Evolutionary conservation across 768 basidiomycete genomes (phyloP).

Genomic region (Crassisporium funariophilum): DNA sequence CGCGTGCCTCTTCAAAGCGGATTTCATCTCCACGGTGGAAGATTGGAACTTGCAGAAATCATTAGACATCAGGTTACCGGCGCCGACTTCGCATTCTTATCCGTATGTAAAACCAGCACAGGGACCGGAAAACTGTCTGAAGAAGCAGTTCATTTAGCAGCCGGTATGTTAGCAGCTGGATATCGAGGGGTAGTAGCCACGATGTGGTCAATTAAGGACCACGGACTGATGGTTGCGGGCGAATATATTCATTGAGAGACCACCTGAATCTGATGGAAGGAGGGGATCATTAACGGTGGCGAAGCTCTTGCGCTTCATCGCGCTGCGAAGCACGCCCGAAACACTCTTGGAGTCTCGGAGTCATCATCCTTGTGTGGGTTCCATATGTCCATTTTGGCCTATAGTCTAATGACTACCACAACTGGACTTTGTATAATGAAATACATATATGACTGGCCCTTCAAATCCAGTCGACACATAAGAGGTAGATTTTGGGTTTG

Average conservation of each 20-base stretch:
- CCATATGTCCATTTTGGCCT: background rate
- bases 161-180: constrained; percentile 21
- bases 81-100: constrained; percentile 17
- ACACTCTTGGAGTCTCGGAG: background rate
- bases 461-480: no score
- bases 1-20: constrained; percentile 10
- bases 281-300: background rate
- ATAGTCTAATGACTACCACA: no score
- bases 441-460: no score
- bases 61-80: constrained; percentile 9
- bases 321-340: background rate
- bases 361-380: background rate
- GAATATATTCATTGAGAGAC: constrained; percentile 7
- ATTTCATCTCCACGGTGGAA: constrained; percentile 10
- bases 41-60: constrained; percentile 10
- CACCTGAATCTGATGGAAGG: background rate
- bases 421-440: no score
- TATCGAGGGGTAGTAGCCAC: constrained; percentile 18
- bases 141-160: constrained; percentile 21
- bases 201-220: constrained; percentile 22
- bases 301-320: background rate
- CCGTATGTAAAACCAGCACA: constrained; percentile 20
- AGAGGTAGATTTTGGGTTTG: no score
- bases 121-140: constrained; percentile 14
- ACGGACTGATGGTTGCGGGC: constrained; percentile 13